These are phyloP conservation scores for Cyberlindnera xylosilytica DNA, from an alignment of 805 yeast genomes.

Conservation along the genomic window DNA sequence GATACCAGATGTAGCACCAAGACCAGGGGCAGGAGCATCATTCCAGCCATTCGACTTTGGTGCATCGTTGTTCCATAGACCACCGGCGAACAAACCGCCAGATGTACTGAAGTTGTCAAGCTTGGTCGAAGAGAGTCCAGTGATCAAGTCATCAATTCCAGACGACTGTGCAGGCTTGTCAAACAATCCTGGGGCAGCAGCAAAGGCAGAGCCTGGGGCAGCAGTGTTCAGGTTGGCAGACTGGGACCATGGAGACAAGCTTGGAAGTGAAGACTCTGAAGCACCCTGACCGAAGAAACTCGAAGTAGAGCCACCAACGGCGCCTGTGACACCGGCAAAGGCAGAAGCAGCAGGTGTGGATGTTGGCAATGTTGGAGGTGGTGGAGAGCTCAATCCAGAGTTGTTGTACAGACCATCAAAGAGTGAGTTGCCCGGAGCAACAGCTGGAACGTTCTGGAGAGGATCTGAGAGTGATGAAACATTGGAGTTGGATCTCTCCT, in stretches of 20 bases:
- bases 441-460: not conserved
- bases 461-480: constrained; percentile 1
- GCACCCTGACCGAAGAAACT: not conserved
- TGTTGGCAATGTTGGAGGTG: too few relatives aligned
- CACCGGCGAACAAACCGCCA: constrained; percentile 8
- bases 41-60: constrained; percentile 6
- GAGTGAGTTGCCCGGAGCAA: not conserved
- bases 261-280: constrained; percentile 1
- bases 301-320: not conserved
- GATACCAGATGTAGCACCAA: not conserved
- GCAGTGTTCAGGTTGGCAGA: not conserved
- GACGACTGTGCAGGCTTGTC: constrained; percentile 2
- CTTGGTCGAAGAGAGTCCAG: constrained; percentile 4
- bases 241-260: constrained; percentile 8
- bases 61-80: constrained; percentile 6
- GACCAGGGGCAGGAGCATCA: not conserved
- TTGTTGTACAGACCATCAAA: constrained; percentile 3
- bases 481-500: constrained; percentile 8
- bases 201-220: not conserved
- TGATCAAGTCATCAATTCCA: constrained; percentile 8
- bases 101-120: constrained; percentile 9
- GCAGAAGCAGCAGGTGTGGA: not conserved
- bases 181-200: constrained; percentile 5
- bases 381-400: not conserved
- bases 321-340: constrained; percentile 2